Base-by-base conservation (phyloP, 2,329 filamentous ascomycete species). In the Dothideomycetes sp. region DNA sequence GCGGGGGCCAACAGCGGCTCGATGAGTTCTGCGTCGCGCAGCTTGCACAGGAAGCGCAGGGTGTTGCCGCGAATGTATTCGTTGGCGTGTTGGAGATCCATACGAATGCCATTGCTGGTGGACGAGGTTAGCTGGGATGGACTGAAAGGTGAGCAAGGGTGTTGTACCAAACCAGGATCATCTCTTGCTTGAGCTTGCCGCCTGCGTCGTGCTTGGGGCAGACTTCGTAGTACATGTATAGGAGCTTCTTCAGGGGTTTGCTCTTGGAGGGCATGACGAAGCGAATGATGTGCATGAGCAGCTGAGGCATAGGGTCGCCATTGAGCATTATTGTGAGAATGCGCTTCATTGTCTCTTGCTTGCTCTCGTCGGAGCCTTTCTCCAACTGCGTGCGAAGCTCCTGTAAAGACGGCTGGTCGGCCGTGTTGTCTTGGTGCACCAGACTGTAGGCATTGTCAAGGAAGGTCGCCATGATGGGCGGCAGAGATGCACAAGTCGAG, bases 211-310 rank as follows among this genome's bases (percentile, higher is more conserved):
- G 79, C 69, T 98, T 98, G 31, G 89, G 91, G 62, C 91, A 96
- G 60, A 96, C 91, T 67, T 98, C 91, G 61, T 96, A 95, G 70
- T 98, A 98, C 64, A 98, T 91, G 68, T 98, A 98, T 41, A 98
- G 76, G 45, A 98, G 75, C 71, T 98, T 98, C 77, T 98, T 98
- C 55, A 98, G 71, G 31, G 82, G 71, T 69, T 98, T 98, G 64
- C 84, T 86, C 70, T 93, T 95, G 47, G 87, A 94, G 11, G 91
- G 91, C 91, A 98, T 98, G 54, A 98, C 88, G 61, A 98, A 98
- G 61, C 91, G 86, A 63, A 98, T 98, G 58, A 98, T 98, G 69
- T 96, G 91, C 91, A 98, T 98, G 53, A 98, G 79, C 15, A 98
- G 73, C 52, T 87, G 81, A 18, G 88, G 83, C 81, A 98, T 91